Conservation (phyloP, 2,329 filamentous ascomycete species). For the Fusarium heterosporum region DNA sequence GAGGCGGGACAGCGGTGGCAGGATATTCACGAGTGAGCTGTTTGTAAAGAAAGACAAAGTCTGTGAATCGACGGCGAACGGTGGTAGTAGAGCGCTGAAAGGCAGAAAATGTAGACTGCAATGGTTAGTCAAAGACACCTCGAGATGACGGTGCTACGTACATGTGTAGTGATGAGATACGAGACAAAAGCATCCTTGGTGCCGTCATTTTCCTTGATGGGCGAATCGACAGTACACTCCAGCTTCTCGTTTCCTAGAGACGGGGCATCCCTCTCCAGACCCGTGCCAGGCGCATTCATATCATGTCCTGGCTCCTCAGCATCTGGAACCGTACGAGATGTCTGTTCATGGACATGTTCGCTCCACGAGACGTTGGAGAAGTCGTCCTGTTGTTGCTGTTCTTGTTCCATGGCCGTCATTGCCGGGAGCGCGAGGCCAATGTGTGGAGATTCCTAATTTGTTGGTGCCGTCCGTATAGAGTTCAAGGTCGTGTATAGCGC, state of each 20-base stretch:
- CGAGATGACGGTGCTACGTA: conserved; percentile 54
- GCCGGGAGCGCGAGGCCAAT: conserved; percentile 14
- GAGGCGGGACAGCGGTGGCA: conserved; percentile 89
- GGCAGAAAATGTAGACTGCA: conserved; percentile 89
- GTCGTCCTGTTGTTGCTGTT: conserved; percentile 67
- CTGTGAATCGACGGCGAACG: conserved; percentile 92
- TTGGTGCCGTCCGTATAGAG: neutral
- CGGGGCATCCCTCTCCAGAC: conserved; percentile 68
- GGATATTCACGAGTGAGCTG: conserved; percentile 88
- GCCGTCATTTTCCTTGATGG: conserved; percentile 94
- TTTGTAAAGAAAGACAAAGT: conserved; percentile 97
- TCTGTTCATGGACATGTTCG: conserved; percentile 63
- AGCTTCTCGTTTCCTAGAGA: conserved; percentile 79
- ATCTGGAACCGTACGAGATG: conserved; percentile 29
- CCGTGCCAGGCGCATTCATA: conserved; percentile 59
- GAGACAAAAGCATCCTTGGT: conserved; percentile 98
- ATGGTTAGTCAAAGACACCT: conserved; percentile 13
- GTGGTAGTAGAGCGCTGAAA: conserved; percentile 85
- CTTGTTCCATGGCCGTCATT: conserved; percentile 62
- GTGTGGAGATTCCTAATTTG: neutral
- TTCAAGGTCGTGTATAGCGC: neutral
- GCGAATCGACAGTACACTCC: conserved; percentile 84
- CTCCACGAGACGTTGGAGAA: conserved; percentile 88
- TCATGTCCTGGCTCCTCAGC: conserved; percentile 49
- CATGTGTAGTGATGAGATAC: conserved; percentile 91